These are phyloP conservation scores for Apophysomyces variabilis DNA, from an alignment of 371 early-diverging fungal species.

Conservation along the genomic window DNA sequence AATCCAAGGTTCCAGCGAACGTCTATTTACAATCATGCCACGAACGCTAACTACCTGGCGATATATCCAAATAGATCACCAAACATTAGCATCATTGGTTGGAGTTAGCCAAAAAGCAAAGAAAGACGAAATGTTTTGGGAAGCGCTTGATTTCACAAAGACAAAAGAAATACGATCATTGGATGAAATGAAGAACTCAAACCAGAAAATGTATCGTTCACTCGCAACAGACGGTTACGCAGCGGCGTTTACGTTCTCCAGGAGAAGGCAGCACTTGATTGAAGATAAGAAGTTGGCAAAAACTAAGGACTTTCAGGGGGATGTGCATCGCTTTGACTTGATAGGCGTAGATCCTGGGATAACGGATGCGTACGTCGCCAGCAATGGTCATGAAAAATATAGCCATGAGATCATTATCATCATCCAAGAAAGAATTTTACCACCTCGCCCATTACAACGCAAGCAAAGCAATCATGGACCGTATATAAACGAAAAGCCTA, in stretches of 20 bases:
- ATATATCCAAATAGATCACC: no score
- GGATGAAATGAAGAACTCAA: neutral
- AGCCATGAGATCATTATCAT: neutral
- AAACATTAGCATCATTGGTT: no score
- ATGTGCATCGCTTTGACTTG: neutral
- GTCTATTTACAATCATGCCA: no score
- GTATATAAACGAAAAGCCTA: no score
- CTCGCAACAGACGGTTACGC: neutral
- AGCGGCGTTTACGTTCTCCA: neutral
- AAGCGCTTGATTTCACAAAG: neutral
- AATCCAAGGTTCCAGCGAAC: no score
- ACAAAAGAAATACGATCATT: neutral
- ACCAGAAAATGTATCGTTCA: neutral
- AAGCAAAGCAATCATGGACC: no score
- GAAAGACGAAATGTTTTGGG: no score
- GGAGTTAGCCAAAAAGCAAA: no score
- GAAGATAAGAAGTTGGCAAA: neutral
- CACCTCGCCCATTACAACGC: no score
- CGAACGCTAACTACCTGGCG: no score
- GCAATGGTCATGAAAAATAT: neutral
- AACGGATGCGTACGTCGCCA: neutral
- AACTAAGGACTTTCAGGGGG: neutral
- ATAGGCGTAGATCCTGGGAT: neutral
- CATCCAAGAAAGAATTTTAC: neutral
- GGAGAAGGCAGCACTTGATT: neutral